phyloP scores from a whole-genome alignment of 1,284 basidiomycete genomes.

The Cutaneotrichosporon dermatis region DNA sequence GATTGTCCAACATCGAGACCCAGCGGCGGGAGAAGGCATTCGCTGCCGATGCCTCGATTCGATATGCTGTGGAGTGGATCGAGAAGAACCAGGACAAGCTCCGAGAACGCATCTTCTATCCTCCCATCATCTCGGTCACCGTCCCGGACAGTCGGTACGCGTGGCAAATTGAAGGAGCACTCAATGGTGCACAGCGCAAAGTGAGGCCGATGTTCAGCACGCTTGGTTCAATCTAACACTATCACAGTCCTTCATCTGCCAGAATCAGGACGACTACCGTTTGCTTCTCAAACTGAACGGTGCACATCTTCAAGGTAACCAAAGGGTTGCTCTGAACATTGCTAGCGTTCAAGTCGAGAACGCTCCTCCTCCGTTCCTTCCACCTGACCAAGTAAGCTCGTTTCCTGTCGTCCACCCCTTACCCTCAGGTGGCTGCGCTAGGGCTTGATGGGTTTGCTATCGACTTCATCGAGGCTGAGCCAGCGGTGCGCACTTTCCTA shows the following conservation, averaged over 20 bases:
- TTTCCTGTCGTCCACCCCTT: constrained; percentile 2
- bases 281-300: constrained; percentile 61
- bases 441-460: constrained; percentile 81
- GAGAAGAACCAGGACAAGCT: constrained; percentile 65
- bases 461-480: constrained; percentile 58
- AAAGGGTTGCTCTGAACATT: constrained; percentile 16
- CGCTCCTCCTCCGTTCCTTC: constrained; percentile 21
- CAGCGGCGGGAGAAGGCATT: constrained; percentile 47
- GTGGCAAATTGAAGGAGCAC: constrained; percentile 70
- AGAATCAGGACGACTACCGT: constrained; percentile 77
- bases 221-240: not conserved
- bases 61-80: constrained; percentile 70
- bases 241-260: constrained; percentile 77
- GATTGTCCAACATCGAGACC: constrained; percentile 59
- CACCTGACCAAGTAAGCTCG: not conserved
- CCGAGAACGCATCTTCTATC: constrained; percentile 77
- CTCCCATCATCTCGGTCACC: constrained; percentile 67
- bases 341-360: constrained; percentile 29
- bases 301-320: constrained; percentile 14
- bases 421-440: constrained; percentile 56
- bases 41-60: constrained; percentile 57
- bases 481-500: constrained; percentile 53
- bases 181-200: constrained; percentile 59
- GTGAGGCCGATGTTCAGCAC: constrained; percentile 48
- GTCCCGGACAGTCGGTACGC: constrained; percentile 64